Base-by-base conservation (phyloP, 2,329 filamentous ascomycete genomes). In the Aschersonia sp. region DNA sequence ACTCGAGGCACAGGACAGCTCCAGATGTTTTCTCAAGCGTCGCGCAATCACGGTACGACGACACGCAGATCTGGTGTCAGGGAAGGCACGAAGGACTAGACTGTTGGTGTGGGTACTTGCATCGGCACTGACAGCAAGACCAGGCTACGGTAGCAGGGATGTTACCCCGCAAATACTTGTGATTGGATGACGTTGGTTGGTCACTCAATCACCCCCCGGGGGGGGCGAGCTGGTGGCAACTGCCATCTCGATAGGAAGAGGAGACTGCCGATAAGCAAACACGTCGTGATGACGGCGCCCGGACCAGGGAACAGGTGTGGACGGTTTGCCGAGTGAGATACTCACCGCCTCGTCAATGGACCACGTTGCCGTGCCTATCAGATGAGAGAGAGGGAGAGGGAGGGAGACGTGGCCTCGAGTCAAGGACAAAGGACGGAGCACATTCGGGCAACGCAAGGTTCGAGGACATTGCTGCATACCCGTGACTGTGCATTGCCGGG, bases 81-180 rank as follows among this genome's bases (percentile, higher is more conserved):
- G 12, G 6, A 45, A 29, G 12, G 6, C 4, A 22, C 29, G 8
- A n/a, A 8, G 30, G 32, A 6, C 29, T 9, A 39, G 44, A 14
- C 30, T 35, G 7, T 45, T 5, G n/a, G 32, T n/a, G n/a, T 10
- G 30, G 44, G n/a, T 29, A 39, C 30, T 29, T 22, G 30, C 44
- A 11, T 35, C 14, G 35, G 32, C 35, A 32, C 5, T 45, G 44
- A 40, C 8, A 9, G 42, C 42, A 29, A 31, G 30, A 14, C 37
- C 12, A 37, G 35, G 35, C 8, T 12, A 37, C 12, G 35, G 35
- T 37, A 30, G 40, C 50, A 52, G 46, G 50, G 48, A 52, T 49
- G 42, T 37, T 52, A 52, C 50, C 50, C 50, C 50, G 50, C 50
- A 52, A 49, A 50, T 43, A 42, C 47, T 41, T 44, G 43, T 14